Conservation (phyloP, 139 green algal species). For the Coccomyxa sp. region DNA sequence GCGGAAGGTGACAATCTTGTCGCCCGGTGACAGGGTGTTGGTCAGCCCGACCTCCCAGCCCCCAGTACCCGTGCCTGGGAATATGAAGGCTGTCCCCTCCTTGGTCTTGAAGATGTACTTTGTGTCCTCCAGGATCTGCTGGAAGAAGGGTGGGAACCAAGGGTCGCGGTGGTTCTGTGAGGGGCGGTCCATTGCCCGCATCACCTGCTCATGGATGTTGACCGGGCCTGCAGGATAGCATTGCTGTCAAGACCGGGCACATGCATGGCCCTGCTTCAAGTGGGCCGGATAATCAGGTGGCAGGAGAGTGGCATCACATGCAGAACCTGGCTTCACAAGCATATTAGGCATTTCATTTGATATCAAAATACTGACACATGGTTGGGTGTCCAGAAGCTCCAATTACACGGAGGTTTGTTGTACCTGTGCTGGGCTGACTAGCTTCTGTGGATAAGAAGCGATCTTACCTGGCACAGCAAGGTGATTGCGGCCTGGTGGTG, state of each 20-base stretch:
- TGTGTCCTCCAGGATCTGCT: conserved; percentile 71
- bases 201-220: conserved; percentile 92
- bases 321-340: too few species aligned
- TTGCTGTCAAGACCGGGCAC: background rate
- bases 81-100: conserved; percentile 88
- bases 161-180: conserved; percentile 91
- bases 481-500: conserved; percentile 84
- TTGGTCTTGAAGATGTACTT: conserved; percentile 83
- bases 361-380: too few species aligned
- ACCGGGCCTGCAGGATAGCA: conserved; percentile 73
- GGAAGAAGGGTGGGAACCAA: conserved; percentile 86
- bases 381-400: too few species aligned
- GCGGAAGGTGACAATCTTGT: conserved; percentile 74
- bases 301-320: too few species aligned
- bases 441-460: background rate
- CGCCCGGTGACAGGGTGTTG: conserved; percentile 94
- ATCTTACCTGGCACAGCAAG: conserved; percentile 84
- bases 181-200: conserved; percentile 81
- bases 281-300: too few species aligned
- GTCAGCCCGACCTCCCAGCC: conserved; percentile 90
- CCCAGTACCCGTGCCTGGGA: conserved; percentile 59
- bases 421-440: too few species aligned
- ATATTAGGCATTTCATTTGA: too few species aligned
- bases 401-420: too few species aligned
- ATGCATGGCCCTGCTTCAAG: background rate